Evolutionary conservation across 257 asterid genomes (phyloP), one percentile per base, ranked within the genome.

Genomic region (Przewalskia tangutica): DNA sequence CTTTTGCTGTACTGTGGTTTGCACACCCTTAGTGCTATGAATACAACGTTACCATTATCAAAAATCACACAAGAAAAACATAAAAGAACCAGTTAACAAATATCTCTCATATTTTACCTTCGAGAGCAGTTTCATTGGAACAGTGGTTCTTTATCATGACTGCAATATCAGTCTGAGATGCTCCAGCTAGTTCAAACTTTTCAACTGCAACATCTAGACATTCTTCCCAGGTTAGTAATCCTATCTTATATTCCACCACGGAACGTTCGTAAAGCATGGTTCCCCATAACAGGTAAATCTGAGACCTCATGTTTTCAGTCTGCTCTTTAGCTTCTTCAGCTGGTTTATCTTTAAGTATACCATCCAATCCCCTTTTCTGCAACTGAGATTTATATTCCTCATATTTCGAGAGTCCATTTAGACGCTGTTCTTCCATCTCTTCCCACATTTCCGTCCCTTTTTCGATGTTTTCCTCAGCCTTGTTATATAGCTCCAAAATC

Each of bases 61-160:
- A 66, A 65, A 66, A 66, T 66, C 76, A 36, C 51, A 36, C 13
- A 16, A 66, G 40, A 40, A 60, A 13, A 40, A 42, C 59, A 60
- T 12, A 60, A 14, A 32, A 60, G 34, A 50, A 44, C 40, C 16
- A 1, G 4, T 23, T 59, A 23, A 7, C 46, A 27, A 75, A 23
- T 13, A 51, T 79, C 59, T 56, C 32, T 79, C 46, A 40, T 60
- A 14, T 79, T 60, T 65, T 85, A 95, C 98, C 98, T 91, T 92
- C 97, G 81, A 93, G 76, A 85, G 98, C 98, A 82, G 98, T 93
- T 83, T 87, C 97, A 66, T 92, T 94, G 53, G 99, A 95, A 89
- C 94, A 93, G 81, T 95, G 99, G 84, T 95, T 95, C 97, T 95
- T 95, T 76, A 92, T 89, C 97, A 95, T 92, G 56, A 94, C 97